Evolutionary conservation across 805 yeast species (phyloP).

Genomic region (Ogataea pini): DNA sequence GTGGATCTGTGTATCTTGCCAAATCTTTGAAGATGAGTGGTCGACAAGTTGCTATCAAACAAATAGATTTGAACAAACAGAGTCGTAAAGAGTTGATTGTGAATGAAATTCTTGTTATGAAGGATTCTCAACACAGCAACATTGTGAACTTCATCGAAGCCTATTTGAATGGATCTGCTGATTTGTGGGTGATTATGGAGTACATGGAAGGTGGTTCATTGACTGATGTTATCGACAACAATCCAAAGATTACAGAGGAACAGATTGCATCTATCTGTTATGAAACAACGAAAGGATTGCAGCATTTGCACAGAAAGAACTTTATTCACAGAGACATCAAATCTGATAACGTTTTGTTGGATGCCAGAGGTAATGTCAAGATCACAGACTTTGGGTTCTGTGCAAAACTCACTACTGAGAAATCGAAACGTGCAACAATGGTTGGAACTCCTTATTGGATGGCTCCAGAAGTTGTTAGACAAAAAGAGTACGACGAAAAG

Average conservation of each 20-base stretch:
- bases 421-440: conserved; percentile 92
- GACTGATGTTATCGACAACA: conserved; percentile 93
- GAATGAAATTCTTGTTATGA: conserved; percentile 95
- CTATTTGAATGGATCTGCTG: conserved; percentile 73
- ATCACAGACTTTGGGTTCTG: conserved; percentile 96
- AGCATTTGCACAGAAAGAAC: conserved; percentile 86
- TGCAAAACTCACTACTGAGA: conserved; percentile 83
- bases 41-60: conserved; percentile 88
- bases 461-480: conserved; percentile 98
- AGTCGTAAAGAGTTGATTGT: conserved; percentile 94
- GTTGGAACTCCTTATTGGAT: conserved; percentile 99
- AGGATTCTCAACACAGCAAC: conserved; percentile 89
- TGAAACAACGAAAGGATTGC: conserved; percentile 89
- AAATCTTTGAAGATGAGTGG: conserved; percentile 52
- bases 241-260: conserved; percentile 72
- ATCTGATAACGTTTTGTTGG: conserved; percentile 89
- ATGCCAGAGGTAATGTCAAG: conserved; percentile 81
- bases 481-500: conserved; percentile 94
- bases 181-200: conserved; percentile 99
- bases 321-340: conserved; percentile 97
- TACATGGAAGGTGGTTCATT: conserved; percentile 99
- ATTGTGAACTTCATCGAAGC: conserved; percentile 95
- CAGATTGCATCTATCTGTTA: conserved; percentile 91
- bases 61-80: conserved; percentile 88
- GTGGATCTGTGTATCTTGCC: conserved; percentile 92